phyloP scores from a whole-genome alignment of 2,329 filamentous ascomycete species.

The Mariannaea elegans region DNA sequence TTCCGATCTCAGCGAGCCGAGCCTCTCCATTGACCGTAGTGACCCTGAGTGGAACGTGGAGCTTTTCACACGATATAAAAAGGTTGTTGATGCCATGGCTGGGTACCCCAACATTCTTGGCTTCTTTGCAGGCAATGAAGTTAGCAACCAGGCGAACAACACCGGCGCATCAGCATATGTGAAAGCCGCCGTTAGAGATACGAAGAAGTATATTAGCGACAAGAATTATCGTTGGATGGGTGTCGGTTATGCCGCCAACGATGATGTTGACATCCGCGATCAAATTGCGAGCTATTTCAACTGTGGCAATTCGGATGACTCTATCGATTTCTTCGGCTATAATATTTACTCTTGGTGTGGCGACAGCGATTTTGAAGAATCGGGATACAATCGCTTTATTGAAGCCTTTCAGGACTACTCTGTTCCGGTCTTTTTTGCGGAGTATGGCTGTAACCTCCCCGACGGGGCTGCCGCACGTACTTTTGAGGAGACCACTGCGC shows the following conservation, averaged over 20 bases:
- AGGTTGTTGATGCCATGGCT: slow-evolving; percentile 81
- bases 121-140: slow-evolving; percentile 99
- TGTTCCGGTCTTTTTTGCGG: slow-evolving; percentile 96
- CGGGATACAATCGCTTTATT: slow-evolving; percentile 84
- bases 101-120: slow-evolving; percentile 92
- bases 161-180: slow-evolving; percentile 91
- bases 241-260: slow-evolving; percentile 96
- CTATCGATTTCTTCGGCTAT: slow-evolving; percentile 99
- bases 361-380: slow-evolving; percentile 76
- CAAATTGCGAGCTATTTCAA: slow-evolving; percentile 93
- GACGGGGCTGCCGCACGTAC: slow-evolving; percentile 70
- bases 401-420: slow-evolving; percentile 89
- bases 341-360: slow-evolving; percentile 99
- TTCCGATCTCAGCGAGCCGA: slow-evolving; percentile 86
- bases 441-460: slow-evolving; percentile 91
- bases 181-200: slow-evolving; percentile 96
- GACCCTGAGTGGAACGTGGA: slow-evolving; percentile 81
- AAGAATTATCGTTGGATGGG: slow-evolving; percentile 82
- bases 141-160: slow-evolving; percentile 89
- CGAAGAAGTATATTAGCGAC: slow-evolving; percentile 89
- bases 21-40: slow-evolving; percentile 84
- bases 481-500: slow-evolving; percentile 84
- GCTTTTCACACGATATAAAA: slow-evolving; percentile 82
- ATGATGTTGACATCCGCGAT: slow-evolving; percentile 83
- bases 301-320: slow-evolving; percentile 71